phyloP scores from a whole-genome alignment of 768 basidiomycete species.

The Leucogyrophana mollusca region DNA sequence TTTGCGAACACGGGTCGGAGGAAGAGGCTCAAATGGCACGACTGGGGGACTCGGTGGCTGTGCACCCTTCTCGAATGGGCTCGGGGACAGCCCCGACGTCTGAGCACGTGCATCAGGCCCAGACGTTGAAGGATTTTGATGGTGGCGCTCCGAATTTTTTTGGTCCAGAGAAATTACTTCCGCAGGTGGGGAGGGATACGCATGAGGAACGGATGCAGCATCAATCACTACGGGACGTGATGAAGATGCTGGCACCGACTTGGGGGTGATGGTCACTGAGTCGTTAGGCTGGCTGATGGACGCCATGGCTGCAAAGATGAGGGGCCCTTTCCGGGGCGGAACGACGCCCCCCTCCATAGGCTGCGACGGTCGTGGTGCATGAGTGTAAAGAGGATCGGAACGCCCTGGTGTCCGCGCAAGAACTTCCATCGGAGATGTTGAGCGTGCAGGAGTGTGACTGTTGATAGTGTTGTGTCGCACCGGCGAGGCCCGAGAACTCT shows the following conservation, averaged over 20 bases:
- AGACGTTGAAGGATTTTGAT: neutral
- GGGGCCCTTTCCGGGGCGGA: slow-evolving; percentile 46
- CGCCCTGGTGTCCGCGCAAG: slow-evolving; percentile 11
- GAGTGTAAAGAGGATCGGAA: slow-evolving; percentile 17
- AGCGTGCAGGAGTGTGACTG: slow-evolving; percentile 2
- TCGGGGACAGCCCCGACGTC: neutral
- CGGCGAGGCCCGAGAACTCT: slow-evolving; percentile 6
- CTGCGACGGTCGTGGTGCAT: slow-evolving; percentile 8
- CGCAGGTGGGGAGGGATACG: slow-evolving; percentile 28
- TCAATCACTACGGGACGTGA: slow-evolving; percentile 2
- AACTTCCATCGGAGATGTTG: neutral
- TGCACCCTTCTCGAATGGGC: neutral
- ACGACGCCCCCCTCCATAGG: slow-evolving; percentile 12
- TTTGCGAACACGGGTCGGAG: slow-evolving; percentile 9
- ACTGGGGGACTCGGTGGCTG: neutral
- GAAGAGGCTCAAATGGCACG: slow-evolving; percentile 13
- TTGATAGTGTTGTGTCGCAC: slow-evolving; percentile 8
- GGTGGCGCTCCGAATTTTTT: neutral
- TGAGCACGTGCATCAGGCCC: neutral
- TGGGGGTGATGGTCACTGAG: slow-evolving; percentile 10
- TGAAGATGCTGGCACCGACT: slow-evolving; percentile 16
- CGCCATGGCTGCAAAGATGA: slow-evolving; percentile 63
- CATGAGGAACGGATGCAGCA: neutral
- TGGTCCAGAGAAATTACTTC: slow-evolving; percentile 10
- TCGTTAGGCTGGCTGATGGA: slow-evolving; percentile 20